Conservation (phyloP, 768 basidiomycete species). For the Russula earlei region DNA sequence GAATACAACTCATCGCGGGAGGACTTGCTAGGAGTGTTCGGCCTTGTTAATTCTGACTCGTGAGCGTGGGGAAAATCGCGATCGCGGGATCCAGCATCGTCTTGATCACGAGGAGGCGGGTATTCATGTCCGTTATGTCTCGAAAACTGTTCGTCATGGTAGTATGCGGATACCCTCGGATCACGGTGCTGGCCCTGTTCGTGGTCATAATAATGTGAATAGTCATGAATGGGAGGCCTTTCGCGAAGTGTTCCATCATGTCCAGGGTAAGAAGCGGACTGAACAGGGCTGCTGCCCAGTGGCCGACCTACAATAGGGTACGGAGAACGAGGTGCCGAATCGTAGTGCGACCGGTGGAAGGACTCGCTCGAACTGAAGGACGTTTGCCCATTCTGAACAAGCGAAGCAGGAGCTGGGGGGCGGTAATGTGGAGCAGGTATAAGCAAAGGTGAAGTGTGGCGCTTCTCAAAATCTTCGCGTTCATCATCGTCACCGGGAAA, state of each 20-base stretch:
- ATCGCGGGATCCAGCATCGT: neutral
- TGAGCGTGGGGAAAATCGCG: constrained; percentile 6
- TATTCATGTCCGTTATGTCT: constrained; percentile 17
- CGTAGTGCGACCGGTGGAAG: constrained; percentile 12
- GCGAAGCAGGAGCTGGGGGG: constrained; percentile 12
- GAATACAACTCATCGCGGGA: constrained; percentile 57
- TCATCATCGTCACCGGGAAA: constrained; percentile 77
- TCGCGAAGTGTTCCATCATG: constrained; percentile 1
- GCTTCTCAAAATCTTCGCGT: constrained; percentile 24
- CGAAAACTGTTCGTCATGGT: constrained; percentile 10
- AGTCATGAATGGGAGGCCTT: constrained; percentile 5
- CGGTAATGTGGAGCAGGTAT: constrained; percentile 13
- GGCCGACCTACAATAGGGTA: constrained; percentile 4
- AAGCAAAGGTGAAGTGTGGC: constrained; percentile 8
- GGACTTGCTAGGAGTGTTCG: constrained; percentile 15
- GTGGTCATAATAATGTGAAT: constrained; percentile 8
- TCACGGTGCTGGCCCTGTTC: constrained; percentile 13
- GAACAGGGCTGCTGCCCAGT: constrained; percentile 10
- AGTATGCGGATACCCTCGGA: constrained; percentile 3
- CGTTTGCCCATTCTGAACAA: constrained; percentile 12
- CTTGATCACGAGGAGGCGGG: constrained; percentile 7
- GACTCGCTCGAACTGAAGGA: constrained; percentile 6
- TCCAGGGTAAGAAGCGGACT: constrained; percentile 1
- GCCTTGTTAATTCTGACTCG: constrained; percentile 11
- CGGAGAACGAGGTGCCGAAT: constrained; percentile 12